A percentile compares a stretch with the other conserved stretches of the same genome.
These are phyloP conservation scores for Candida railenensis DNA, from an alignment of 805 yeast genomes.

Conservation along the genomic window DNA sequence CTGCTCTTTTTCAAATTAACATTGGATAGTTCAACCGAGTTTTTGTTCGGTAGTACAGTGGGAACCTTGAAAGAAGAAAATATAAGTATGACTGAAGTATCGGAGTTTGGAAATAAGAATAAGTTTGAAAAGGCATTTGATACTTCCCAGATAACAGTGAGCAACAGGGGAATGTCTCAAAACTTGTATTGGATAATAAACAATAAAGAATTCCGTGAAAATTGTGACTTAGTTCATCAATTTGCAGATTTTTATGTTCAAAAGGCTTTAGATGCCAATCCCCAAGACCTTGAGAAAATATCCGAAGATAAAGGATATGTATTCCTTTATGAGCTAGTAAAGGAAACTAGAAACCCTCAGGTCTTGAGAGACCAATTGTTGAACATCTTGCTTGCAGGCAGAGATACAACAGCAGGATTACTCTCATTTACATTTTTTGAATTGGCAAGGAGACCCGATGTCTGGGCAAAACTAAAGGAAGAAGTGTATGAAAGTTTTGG, in stretches of 20 bases:
- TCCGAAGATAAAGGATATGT: slow-evolving; percentile 38
- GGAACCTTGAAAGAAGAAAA: slow-evolving; percentile 15
- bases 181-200: slow-evolving; percentile 5
- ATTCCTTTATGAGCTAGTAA: slow-evolving; percentile 47
- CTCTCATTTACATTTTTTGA: slow-evolving; percentile 46
- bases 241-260: slow-evolving; percentile 41
- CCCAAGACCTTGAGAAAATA: slow-evolving; percentile 26
- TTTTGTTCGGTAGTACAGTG: slow-evolving; percentile 40
- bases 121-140: slow-evolving; percentile 31
- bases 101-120: slow-evolving; percentile 29
- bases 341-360: slow-evolving; percentile 47
- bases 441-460: slow-evolving; percentile 41
- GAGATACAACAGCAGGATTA: slow-evolving; percentile 55
- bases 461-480: slow-evolving; percentile 36
- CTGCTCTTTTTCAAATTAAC: slow-evolving; percentile 37
- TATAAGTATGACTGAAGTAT: slow-evolving; percentile 13
- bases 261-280: slow-evolving; percentile 32
- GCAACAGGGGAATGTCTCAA: slow-evolving; percentile 27
- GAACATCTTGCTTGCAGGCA: slow-evolving; percentile 52
- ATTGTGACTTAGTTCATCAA: slow-evolving; percentile 24
- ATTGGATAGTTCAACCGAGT: slow-evolving; percentile 40
- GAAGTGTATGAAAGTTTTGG: slow-evolving; percentile 34
- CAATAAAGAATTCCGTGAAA: slow-evolving; percentile 19
- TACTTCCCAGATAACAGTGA: slow-evolving; percentile 16
- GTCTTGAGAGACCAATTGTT: slow-evolving; percentile 50